Conservation (phyloP, 2,329 filamentous ascomycete species). For the Exserohilum rostratum region DNA sequence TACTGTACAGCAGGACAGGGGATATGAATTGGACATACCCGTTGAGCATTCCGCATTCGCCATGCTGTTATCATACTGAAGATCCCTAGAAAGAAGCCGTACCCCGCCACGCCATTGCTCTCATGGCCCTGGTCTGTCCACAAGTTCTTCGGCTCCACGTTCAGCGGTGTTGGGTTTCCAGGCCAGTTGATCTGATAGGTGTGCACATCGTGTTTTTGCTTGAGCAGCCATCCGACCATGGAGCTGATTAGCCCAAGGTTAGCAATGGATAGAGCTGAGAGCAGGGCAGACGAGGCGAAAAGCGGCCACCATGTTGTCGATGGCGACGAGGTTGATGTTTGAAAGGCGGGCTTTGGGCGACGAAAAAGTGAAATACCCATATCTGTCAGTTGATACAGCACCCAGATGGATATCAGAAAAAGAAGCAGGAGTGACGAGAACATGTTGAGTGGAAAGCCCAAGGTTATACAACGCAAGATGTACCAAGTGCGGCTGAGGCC, state of each 20-base stretch:
- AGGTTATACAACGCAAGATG: conserved; percentile 11
- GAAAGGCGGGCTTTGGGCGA: conserved; percentile 2
- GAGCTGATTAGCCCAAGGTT: conserved; percentile 40
- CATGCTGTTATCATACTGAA: conserved; percentile 39
- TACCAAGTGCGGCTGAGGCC: conserved; percentile 13
- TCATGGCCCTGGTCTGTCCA: conserved; percentile 41
- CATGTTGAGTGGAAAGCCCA: neutral
- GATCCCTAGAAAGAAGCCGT: conserved; percentile 41
- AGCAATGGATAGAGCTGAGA: conserved; percentile 39
- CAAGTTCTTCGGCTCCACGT: conserved; percentile 32
- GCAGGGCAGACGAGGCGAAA: conserved; percentile 28
- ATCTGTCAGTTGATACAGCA: neutral
- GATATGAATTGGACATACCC: conserved; percentile 4
- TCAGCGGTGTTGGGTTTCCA: conserved; percentile 24
- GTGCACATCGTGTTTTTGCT: conserved; percentile 36
- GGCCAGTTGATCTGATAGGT: conserved; percentile 34
- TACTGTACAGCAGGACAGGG: neutral
- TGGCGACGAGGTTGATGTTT: conserved; percentile 11
- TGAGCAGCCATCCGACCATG: conserved; percentile 42
- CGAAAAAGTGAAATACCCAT: conserved; percentile 16
- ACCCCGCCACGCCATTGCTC: conserved; percentile 39
- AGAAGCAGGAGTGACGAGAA: neutral
- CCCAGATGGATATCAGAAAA: neutral
- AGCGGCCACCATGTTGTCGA: conserved; percentile 22
- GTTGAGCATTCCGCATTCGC: conserved; percentile 21